These are phyloP conservation scores for Arctium minus DNA, from an alignment of 129 eudicot genomes.

Conservation along the genomic window DNA sequence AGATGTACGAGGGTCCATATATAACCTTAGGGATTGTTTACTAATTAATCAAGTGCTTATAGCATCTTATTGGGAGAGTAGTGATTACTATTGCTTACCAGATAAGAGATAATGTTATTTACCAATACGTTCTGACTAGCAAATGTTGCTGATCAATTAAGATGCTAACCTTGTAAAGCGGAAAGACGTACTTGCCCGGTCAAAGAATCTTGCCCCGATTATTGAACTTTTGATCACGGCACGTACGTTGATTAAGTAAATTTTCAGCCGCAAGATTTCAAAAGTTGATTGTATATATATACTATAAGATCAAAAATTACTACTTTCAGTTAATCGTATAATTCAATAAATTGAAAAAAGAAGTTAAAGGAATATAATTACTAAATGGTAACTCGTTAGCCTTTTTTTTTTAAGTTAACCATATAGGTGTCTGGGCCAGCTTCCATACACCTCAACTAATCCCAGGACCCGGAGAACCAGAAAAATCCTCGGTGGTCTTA, in stretches of 20 bases:
- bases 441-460: too few relatives aligned
- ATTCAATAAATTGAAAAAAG: background rate
- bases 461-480: too few relatives aligned
- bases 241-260: background rate
- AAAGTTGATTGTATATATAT: background rate
- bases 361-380: background rate
- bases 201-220: background rate
- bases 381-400: background rate
- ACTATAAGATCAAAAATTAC: background rate
- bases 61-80: background rate
- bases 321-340: background rate
- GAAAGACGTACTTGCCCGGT: background rate
- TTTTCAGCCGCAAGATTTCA: background rate
- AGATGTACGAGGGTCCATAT: conserved; percentile 29
- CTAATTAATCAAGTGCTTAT: background rate
- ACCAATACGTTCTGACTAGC: background rate
- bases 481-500: too few relatives aligned
- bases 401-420: too few relatives aligned
- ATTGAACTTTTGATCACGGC: conserved; percentile 2
- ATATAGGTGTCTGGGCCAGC: too few relatives aligned
- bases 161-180: background rate
- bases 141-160: background rate
- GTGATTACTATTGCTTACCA: background rate
- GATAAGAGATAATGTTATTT: background rate
- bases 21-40: background rate